Percentiles rank a stretch among this genome's conserved stretches.
Conservation (phyloP, 1,284 basidiomycete genomes). For the Vanrija pseudolonga region DNA sequence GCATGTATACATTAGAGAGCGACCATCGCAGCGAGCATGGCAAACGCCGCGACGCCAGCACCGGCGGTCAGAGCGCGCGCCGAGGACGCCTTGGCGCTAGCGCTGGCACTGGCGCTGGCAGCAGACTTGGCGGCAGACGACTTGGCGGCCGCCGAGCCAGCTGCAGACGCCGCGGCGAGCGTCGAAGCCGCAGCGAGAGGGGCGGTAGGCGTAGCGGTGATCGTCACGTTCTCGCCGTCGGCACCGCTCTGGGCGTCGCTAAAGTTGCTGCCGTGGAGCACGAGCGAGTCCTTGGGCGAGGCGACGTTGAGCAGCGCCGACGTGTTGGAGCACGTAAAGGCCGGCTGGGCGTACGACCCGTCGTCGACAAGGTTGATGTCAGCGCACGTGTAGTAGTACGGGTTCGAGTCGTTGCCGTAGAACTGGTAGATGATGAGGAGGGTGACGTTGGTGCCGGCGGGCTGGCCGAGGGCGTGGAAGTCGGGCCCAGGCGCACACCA, state of each 20-base stretch:
- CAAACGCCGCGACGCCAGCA: neutral
- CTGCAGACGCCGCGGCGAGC: neutral
- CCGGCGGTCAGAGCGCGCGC: neutral
- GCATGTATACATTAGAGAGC: neutral
- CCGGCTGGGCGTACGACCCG: neutral
- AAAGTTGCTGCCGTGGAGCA: neutral
- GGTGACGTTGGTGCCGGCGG: constrained; percentile 23
- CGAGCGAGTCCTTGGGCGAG: constrained; percentile 1
- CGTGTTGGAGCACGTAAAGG: constrained; percentile 3
- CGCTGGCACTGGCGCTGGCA: neutral
- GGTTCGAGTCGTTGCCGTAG: constrained; percentile 5
- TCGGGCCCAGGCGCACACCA: constrained; percentile 25
- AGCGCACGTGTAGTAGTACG: constrained; percentile 25
- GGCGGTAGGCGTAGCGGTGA: neutral
- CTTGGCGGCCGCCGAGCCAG: neutral
- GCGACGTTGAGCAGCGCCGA: neutral
- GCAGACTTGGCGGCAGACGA: neutral
- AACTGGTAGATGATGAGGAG: constrained; percentile 27
- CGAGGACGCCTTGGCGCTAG: neutral
- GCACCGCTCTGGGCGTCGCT: neutral
- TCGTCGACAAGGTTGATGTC: constrained; percentile 21
- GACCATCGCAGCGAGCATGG: neutral
- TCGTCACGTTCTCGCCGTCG: neutral
- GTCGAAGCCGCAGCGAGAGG: neutral
- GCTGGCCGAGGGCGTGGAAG: constrained; percentile 18